phyloP scores from a whole-genome alignment of 148 eudicot species.

The Drosera capensis region DNA sequence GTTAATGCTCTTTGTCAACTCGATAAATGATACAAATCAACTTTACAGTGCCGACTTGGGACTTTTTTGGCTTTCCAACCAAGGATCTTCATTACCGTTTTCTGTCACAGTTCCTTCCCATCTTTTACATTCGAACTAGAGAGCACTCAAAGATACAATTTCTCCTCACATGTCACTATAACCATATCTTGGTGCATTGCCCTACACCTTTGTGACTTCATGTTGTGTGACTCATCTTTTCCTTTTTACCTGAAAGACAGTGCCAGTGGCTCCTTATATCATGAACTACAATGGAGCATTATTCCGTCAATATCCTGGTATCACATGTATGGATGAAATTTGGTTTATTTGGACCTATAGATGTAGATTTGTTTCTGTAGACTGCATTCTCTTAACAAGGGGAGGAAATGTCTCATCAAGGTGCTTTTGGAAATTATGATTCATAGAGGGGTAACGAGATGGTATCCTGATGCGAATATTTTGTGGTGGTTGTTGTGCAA shows the following conservation, averaged over 20 bases:
- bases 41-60: conserved; percentile 86
- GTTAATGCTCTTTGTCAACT: conserved; percentile 2
- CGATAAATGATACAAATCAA: neutral
- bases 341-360: too few species aligned
- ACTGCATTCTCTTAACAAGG: neutral
- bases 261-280: conserved; percentile 86
- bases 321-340: conserved; percentile 3
- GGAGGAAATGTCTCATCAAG: neutral
- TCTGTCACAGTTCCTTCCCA: conserved; percentile 86
- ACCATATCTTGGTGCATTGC: neutral
- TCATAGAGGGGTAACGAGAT: neutral
- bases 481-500: neutral
- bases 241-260: conserved; percentile 53
- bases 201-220: neutral
- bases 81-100: conserved; percentile 87
- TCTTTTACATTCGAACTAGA: conserved; percentile 82
- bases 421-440: neutral
- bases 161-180: neutral
- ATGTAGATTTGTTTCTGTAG: neutral
- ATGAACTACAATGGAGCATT: conserved; percentile 92
- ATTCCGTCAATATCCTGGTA: conserved; percentile 98
- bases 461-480: neutral
- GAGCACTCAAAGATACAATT: conserved; percentile 84
- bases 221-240: conserved; percentile 6
- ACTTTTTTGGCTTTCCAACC: conserved; percentile 77